Conservation (phyloP, 2,329 filamentous ascomycete genomes). For the Chrysosporium queenslandicum region DNA sequence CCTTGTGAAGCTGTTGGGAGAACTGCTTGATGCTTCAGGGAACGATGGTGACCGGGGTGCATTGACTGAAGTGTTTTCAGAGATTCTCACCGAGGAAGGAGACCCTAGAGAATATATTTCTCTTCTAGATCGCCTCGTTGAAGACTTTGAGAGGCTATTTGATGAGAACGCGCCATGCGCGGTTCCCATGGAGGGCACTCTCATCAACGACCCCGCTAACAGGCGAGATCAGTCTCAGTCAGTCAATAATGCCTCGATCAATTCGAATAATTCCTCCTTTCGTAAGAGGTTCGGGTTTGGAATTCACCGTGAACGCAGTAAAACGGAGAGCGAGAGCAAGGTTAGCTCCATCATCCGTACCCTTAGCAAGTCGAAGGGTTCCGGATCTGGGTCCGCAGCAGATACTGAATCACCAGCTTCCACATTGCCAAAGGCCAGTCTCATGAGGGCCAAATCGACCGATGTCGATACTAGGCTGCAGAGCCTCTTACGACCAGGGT, state of each 20-base stretch:
- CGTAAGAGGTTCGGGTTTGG: slow-evolving; percentile 76
- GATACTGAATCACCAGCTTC: slow-evolving; percentile 46
- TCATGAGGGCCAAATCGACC: slow-evolving; percentile 65
- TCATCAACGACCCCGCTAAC: slow-evolving; percentile 49
- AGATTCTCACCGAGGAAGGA: slow-evolving; percentile 69
- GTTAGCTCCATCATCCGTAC: slow-evolving; percentile 73
- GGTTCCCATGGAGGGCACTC: slow-evolving; percentile 35
- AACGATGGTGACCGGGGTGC: slow-evolving; percentile 87
- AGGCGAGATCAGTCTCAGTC: slow-evolving; percentile 51
- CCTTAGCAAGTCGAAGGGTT: slow-evolving; percentile 69
- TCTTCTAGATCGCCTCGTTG: slow-evolving; percentile 74
- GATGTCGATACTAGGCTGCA: slow-evolving; percentile 50
- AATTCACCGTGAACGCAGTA: slow-evolving; percentile 69
- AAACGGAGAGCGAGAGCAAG: slow-evolving; percentile 56
- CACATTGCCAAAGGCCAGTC: slow-evolving; percentile 56
- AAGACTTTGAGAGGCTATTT: slow-evolving; percentile 83
- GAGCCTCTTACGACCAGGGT: slow-evolving; percentile 44
- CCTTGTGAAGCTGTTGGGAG: slow-evolving; percentile 74
- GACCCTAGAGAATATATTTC: slow-evolving; percentile 77
- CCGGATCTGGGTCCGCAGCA: slow-evolving; percentile 36
- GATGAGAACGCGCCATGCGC: slow-evolving; percentile 48
- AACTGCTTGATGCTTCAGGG: slow-evolving; percentile 77
- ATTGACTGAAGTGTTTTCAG: slow-evolving; percentile 77
- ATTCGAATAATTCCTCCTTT: slow-evolving; percentile 77
- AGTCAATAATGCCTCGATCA: slow-evolving; percentile 61